Base-by-base conservation (phyloP, 208 protist species). In the Crithidia expoeki region DNA sequence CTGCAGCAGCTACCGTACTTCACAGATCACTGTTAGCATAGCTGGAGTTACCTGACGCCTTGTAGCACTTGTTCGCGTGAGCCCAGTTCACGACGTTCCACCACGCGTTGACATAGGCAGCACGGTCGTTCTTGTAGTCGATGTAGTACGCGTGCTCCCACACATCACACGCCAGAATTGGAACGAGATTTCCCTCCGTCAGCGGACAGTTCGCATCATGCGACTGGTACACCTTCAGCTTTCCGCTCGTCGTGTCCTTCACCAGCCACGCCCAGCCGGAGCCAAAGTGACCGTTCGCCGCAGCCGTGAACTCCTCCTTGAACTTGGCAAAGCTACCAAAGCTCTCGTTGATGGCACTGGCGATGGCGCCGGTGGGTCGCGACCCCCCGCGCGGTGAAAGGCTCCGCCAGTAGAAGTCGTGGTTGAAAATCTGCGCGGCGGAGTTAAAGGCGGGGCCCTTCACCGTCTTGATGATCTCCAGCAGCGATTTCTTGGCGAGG, bases 61-160 rank as follows among this genome's bases (percentile, higher is more conserved):
- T 47, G 59, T 52, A 52, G 59, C 59, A 65, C 46, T 63, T 97
- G 94, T 11, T 92, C 5, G 96, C 94, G 67, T 92, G 98, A 30
- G 97, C 86, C 96, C 96, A 98, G 89, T 98, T 98, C 21, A 98
- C 94, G 46, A 97, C 32, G 64, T 93, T 94, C 96, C 95, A 98
- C 68, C 85, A 98, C 17, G 88, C 55, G 36, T 98, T 91, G 53
- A 98, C 74, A 78, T 98, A 98, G 38, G 83, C 76, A 12, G 89
- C 80, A 30, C 94, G 89, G 72, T 95, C 91, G 75, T 98, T 98
- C 74, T 80, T 86, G 86, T 98, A 98, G 86, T 98, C 94, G 70
- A 98, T 92, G 81, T 98, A 98, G 92, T 98, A 98, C 17, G 96
- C 96, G 84, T 98, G 96, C 83, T 98, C 94, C 96, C 94, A 98